Evolutionary conservation across 352 stramenopile genomes (phyloP).

Genomic region (Phytopythium boreale): DNA sequence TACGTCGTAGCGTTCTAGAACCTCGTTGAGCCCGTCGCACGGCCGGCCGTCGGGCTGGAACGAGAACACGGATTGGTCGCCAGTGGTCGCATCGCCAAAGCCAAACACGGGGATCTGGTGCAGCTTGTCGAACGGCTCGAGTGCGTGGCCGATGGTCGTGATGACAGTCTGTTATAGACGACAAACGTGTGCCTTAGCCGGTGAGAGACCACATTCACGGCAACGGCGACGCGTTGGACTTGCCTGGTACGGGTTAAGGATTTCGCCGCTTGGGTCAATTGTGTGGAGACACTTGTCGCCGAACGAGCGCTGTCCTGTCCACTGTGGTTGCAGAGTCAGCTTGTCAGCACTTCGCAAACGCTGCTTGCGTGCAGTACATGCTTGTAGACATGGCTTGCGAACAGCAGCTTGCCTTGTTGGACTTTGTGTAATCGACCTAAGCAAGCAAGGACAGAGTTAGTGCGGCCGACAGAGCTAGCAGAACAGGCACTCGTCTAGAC

Average conservation of each 20-base stretch:
- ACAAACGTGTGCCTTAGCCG: not conserved
- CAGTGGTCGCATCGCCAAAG: conserved; percentile 63
- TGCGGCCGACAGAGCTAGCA: not conserved
- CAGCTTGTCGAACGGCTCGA: conserved; percentile 69
- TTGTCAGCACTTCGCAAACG: not conserved
- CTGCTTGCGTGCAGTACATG: not conserved
- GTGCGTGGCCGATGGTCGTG: conserved; percentile 57
- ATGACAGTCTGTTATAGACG: conserved; percentile 49
- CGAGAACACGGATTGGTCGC: conserved; percentile 50
- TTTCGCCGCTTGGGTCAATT: conserved; percentile 44
- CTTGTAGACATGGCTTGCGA: not conserved
- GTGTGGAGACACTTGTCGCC: conserved; percentile 58
- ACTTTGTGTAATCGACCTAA: conserved; percentile 80
- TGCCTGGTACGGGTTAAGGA: conserved; percentile 69
- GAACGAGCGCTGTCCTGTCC: conserved; percentile 65
- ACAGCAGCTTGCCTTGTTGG: conserved; percentile 55
- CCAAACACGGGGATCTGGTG: conserved; percentile 72
- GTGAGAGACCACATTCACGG: not conserved
- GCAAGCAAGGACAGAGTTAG: not conserved
- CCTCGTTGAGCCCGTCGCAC: conserved; percentile 52
- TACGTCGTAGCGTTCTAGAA: conserved; percentile 49
- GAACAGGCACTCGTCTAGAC: not conserved
- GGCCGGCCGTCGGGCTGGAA: conserved; percentile 36
- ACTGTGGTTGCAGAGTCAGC: conserved; percentile 26
- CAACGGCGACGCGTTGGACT: not conserved